These are phyloP conservation scores for Phytophthora sojae DNA, from an alignment of 352 stramenopile species.

Conservation along the genomic window DNA sequence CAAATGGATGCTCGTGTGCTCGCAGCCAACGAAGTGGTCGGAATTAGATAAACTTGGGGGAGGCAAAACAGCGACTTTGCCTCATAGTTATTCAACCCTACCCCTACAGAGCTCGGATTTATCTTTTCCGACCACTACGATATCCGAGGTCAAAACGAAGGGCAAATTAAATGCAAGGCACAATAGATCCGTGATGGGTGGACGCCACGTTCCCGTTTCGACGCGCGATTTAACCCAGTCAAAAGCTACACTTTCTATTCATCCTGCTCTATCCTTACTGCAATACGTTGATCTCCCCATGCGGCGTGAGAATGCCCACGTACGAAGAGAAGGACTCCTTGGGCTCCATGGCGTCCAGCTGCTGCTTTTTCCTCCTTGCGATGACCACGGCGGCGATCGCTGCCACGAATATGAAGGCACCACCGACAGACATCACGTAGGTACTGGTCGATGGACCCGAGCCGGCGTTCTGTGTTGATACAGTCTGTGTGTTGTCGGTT, in stretches of 20 bases:
- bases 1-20: too few species aligned
- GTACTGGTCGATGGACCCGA: constrained; percentile 10
- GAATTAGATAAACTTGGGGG: too few species aligned
- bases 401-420: constrained; percentile 24
- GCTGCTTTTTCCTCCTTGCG: constrained; percentile 58
- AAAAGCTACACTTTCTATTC: constrained; percentile 32
- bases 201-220: constrained; percentile 16
- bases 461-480: constrained; percentile 11
- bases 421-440: constrained; percentile 11
- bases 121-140: too few species aligned
- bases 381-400: constrained; percentile 43
- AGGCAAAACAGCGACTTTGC: too few species aligned
- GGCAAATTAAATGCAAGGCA: too few species aligned
- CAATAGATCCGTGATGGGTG: constrained; percentile 31
- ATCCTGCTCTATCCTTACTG: constrained; percentile 26
- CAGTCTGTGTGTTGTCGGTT: constrained; percentile 4
- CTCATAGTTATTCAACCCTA: too few species aligned
- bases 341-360: constrained; percentile 44
- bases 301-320: constrained; percentile 37
- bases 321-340: constrained; percentile 37
- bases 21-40: too few species aligned
- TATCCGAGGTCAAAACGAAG: too few species aligned
- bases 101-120: too few species aligned
- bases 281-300: constrained; percentile 44
- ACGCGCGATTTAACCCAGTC: constrained; percentile 5